Percentiles rank a stretch among this genome's conserved stretches.
Conservation (phyloP, 352 stramenopile genomes). For the Peronosclerospora sorghi region DNA sequence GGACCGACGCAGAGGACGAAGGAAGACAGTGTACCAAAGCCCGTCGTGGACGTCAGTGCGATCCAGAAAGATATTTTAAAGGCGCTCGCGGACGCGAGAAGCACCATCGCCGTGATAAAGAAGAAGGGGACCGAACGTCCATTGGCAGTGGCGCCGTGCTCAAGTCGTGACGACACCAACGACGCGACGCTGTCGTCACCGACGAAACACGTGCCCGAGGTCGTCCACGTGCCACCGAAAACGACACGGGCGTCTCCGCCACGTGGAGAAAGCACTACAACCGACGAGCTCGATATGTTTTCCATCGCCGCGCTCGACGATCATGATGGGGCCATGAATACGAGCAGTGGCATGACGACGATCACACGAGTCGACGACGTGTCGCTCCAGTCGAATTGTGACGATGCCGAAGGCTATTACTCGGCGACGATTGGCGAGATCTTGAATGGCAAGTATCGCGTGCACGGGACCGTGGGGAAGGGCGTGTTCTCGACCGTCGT, state of each 20-base stretch:
- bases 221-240: slow-evolving; percentile 1
- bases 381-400: slow-evolving; percentile 83
- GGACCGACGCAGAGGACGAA: background rate
- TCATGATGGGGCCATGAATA: slow-evolving; percentile 33
- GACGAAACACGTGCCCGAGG: slow-evolving; percentile 1
- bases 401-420: slow-evolving; percentile 98
- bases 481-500: slow-evolving; percentile 98
- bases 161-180: background rate
- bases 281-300: slow-evolving; percentile 86
- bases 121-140: slow-evolving; percentile 6
- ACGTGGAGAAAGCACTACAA: slow-evolving; percentile 1
- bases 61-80: slow-evolving; percentile 80
- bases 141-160: slow-evolving; percentile 2
- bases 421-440: slow-evolving; percentile 90
- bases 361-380: slow-evolving; percentile 32
- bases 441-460: slow-evolving; percentile 85
- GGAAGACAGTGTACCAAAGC: background rate
- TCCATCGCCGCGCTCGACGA: slow-evolving; percentile 57
- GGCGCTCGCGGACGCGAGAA: slow-evolving; percentile 59
- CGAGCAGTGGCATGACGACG: slow-evolving; percentile 15
- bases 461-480: slow-evolving; percentile 91
- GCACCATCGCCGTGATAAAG: slow-evolving; percentile 66
- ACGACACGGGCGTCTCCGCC: slow-evolving; percentile 6
- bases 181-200: background rate
- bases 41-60: slow-evolving; percentile 45